Percentiles rank a stretch among this genome's conserved stretches.
Conservation (phyloP, 208 protist genomes). For the Leishmania guyanensis region DNA sequence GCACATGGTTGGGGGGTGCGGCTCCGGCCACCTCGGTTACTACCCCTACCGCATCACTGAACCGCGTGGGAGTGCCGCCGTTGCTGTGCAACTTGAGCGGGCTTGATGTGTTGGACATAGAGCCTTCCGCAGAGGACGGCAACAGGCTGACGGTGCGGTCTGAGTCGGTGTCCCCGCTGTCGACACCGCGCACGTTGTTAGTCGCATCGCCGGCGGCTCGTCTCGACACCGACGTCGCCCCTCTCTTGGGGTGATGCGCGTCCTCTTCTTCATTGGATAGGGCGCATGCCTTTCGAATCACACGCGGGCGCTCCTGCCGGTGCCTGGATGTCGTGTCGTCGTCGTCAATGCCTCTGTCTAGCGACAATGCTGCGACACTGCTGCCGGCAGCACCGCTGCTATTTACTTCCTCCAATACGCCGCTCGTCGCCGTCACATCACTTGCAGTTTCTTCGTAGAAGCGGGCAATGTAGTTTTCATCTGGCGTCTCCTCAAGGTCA, state of each 20-base stretch:
- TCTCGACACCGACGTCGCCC: not conserved
- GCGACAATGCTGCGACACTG: not conserved
- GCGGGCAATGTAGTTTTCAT: conserved; percentile 25
- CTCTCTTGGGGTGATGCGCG: conserved; percentile 1
- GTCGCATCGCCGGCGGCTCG: too few relatives aligned
- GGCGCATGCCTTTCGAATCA: conserved; percentile 27
- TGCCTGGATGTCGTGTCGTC: not conserved
- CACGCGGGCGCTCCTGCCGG: not conserved
- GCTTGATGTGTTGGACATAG: conserved; percentile 31
- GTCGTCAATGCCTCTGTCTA: not conserved
- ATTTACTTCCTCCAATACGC: conserved; percentile 3
- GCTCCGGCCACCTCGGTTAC: not conserved
- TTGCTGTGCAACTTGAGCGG: conserved; percentile 20
- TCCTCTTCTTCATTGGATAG: conserved; percentile 9
- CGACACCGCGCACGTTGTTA: not conserved
- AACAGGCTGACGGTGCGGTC: conserved; percentile 53
- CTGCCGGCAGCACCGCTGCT: too few relatives aligned
- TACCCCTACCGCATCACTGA: too few relatives aligned
- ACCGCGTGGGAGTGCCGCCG: not conserved
- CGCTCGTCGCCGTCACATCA: conserved; percentile 17
- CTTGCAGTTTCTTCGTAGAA: conserved; percentile 30
- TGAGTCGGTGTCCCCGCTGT: conserved; percentile 28
- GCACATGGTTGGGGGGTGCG: not conserved
- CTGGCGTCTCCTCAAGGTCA: conserved; percentile 29
- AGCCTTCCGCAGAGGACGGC: conserved; percentile 32